A percentile compares a stretch with the other conserved stretches of the same genome.
phyloP scores from a whole-genome alignment of 1,284 basidiomycete species.

The Rhodotorula sp. region DNA sequence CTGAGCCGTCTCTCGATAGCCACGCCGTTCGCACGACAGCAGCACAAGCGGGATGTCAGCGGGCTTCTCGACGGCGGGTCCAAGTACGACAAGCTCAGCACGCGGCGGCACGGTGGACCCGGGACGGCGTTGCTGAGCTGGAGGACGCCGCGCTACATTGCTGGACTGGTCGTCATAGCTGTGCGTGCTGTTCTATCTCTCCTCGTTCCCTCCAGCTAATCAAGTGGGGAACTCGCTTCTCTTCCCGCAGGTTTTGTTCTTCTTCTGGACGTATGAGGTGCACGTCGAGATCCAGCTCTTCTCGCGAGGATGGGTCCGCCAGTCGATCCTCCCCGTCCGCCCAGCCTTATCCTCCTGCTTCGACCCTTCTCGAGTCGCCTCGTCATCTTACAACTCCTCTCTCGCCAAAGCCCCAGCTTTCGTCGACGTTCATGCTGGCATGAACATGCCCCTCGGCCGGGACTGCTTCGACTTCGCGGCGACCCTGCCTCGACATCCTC shows the following conservation, averaged over 20 bases:
- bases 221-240: neutral
- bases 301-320: constrained; percentile 66
- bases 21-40: neutral
- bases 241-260: constrained; percentile 50
- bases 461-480: constrained; percentile 85
- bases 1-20: neutral
- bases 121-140: neutral
- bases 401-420: constrained; percentile 60
- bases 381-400: constrained; percentile 64
- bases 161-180: neutral
- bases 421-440: constrained; percentile 71
- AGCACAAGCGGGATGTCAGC: constrained; percentile 13
- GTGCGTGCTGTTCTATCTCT: neutral
- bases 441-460: constrained; percentile 69
- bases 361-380: constrained; percentile 58
- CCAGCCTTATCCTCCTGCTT: constrained; percentile 70
- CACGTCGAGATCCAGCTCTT: constrained; percentile 78
- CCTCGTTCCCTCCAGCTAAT: neutral
- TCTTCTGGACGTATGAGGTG: constrained; percentile 65
- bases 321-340: constrained; percentile 63
- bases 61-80: constrained; percentile 14
- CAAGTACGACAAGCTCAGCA: constrained; percentile 8
- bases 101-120: neutral
- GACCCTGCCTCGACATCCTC: constrained; percentile 55
- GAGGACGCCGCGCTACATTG: neutral